phyloP scores from a whole-genome alignment of 2,329 filamentous ascomycete species.

The Fusarium bulbicola region DNA sequence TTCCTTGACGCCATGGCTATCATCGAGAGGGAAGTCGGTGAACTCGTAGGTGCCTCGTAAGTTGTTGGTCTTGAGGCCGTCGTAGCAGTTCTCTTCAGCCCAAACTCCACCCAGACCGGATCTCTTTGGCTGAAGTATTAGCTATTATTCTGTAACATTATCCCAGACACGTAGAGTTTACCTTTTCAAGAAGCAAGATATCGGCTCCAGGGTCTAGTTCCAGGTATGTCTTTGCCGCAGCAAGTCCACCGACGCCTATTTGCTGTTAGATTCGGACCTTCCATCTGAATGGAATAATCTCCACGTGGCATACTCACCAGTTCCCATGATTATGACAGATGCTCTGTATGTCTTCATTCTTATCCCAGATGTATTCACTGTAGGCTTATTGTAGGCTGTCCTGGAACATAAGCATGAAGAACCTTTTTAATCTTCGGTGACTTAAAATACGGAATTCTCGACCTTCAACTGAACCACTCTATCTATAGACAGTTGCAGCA shows the following conservation, averaged over 20 bases:
- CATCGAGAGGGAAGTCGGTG: neutral
- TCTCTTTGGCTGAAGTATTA: neutral
- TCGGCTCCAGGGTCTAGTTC: neutral
- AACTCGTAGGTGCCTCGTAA: neutral
- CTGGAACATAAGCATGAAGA: too few relatives aligned
- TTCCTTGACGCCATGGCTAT: neutral
- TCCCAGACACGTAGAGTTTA: rapidly evolving
- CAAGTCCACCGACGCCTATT: neutral
- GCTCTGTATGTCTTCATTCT: neutral
- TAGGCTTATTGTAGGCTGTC: rapidly evolving
- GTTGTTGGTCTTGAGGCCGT: neutral
- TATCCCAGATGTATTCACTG: rapidly evolving
- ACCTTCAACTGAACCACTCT: neutral
- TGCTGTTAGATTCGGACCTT: rapidly evolving
- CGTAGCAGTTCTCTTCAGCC: neutral
- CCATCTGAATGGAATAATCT: too few relatives aligned
- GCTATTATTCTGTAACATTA: rapidly evolving
- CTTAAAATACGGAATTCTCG: too few relatives aligned
- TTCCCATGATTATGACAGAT: neutral
- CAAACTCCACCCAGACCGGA: neutral
- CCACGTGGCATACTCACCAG: neutral
- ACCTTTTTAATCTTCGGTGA: too few relatives aligned
- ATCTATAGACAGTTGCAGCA: rapidly evolving
- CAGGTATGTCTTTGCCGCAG: neutral
- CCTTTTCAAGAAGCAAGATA: neutral